Evolutionary conservation across 176 grass and related monocot species (phyloP).

Genomic region (Oryza glaberrima): DNA sequence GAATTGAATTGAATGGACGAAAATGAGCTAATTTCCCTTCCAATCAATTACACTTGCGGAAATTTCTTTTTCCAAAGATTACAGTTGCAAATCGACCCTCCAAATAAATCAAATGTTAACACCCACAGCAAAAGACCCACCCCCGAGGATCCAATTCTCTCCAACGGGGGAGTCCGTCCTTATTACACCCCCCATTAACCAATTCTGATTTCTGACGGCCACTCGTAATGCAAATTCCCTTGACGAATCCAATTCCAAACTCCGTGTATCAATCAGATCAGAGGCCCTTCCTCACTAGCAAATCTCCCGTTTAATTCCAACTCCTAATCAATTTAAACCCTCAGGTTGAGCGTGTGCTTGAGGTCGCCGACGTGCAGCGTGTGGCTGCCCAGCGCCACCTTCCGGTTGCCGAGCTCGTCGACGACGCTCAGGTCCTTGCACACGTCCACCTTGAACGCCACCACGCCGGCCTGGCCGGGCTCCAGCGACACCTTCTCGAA

Average conservation of each 20-base stretch:
- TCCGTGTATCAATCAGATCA: background rate
- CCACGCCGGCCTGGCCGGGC: slow-evolving; percentile 46
- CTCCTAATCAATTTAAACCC: slow-evolving; percentile 35
- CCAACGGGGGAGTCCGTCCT: slow-evolving; percentile 26
- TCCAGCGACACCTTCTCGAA: slow-evolving; percentile 78
- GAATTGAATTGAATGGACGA: slow-evolving; percentile 33
- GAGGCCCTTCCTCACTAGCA: background rate
- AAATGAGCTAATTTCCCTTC: slow-evolving; percentile 33
- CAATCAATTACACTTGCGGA: slow-evolving; percentile 5
- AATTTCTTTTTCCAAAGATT: background rate
- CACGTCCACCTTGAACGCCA: slow-evolving; percentile 80
- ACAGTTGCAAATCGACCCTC: slow-evolving; percentile 46
- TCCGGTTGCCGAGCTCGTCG: slow-evolving; percentile 79
- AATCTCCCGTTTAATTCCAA: background rate
- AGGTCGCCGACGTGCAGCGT: slow-evolving; percentile 79
- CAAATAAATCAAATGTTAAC: slow-evolving; percentile 37
- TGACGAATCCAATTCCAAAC: slow-evolving; percentile 22
- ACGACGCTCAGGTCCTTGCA: slow-evolving; percentile 91
- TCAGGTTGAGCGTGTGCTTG: slow-evolving; percentile 69
- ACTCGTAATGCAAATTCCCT: background rate
- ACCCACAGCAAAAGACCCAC: slow-evolving; percentile 25
- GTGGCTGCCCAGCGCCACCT: slow-evolving; percentile 76
- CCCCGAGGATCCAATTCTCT: slow-evolving; percentile 50
- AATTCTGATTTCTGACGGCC: slow-evolving; percentile 35
- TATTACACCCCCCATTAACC: slow-evolving; percentile 48